Percentiles rank a stretch among this genome's conserved stretches.
These are phyloP conservation scores for Amphibolis antarctica DNA, from an alignment of 106 monocot species.

Conservation along the genomic window DNA sequence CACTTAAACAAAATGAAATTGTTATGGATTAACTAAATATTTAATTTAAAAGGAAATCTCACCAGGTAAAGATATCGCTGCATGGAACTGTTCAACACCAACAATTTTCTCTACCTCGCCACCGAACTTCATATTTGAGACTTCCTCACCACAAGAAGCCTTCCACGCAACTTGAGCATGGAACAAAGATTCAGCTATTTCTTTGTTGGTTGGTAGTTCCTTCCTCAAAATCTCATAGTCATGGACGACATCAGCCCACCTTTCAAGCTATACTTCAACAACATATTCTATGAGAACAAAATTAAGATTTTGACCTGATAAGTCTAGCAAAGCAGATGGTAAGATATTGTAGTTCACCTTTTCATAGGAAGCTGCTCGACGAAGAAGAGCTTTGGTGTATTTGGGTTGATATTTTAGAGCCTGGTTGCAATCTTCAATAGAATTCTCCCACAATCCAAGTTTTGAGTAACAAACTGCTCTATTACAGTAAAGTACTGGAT, in stretches of 20 bases:
- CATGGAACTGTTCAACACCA: slow-evolving; percentile 53
- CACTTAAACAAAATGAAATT: too few species aligned
- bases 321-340: not conserved
- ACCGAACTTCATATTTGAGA: slow-evolving; percentile 71
- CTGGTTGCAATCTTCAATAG: slow-evolving; percentile 71
- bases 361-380: slow-evolving; percentile 57
- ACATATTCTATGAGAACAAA: slow-evolving; percentile 3
- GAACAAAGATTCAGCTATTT: slow-evolving; percentile 66
- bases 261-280: slow-evolving; percentile 48
- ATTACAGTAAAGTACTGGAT: slow-evolving; percentile 73
- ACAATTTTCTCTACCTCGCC: slow-evolving; percentile 61
- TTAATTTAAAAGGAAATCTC: not conserved
- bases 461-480: slow-evolving; percentile 83
- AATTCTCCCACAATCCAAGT: slow-evolving; percentile 71
- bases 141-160: slow-evolving; percentile 51
- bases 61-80: slow-evolving; percentile 58
- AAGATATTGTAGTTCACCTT: slow-evolving; percentile 40
- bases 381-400: slow-evolving; percentile 73
- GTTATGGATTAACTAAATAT: not conserved
- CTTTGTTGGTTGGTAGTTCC: slow-evolving; percentile 51
- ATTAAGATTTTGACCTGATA: not conserved
- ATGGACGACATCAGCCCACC: slow-evolving; percentile 64
- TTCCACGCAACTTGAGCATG: slow-evolving; percentile 72
- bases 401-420: slow-evolving; percentile 63
- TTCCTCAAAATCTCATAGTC: slow-evolving; percentile 84